A percentile compares a stretch with the other conserved stretches of the same genome.
Conservation (phyloP, 768 basidiomycete species). For the Tricholoma matsutake region DNA sequence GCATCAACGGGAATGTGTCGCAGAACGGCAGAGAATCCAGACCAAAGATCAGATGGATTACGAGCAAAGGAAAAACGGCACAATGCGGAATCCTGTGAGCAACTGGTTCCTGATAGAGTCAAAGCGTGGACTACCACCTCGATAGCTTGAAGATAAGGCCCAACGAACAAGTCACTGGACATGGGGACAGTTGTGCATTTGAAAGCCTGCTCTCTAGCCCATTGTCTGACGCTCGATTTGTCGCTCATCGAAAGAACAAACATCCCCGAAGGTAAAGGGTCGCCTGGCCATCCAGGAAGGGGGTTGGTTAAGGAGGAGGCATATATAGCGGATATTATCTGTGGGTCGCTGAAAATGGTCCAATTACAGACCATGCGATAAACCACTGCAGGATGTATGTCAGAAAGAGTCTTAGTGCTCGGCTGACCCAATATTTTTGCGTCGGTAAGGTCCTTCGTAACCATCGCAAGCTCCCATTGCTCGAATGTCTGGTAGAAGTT, state of each 20-base stretch:
- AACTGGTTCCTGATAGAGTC: not conserved
- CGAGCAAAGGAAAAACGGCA: slow-evolving; percentile 28
- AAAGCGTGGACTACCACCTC: slow-evolving; percentile 30
- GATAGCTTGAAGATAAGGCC: slow-evolving; percentile 45
- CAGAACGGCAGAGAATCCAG: slow-evolving; percentile 39
- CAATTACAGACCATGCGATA: slow-evolving; percentile 67
- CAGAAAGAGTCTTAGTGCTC: slow-evolving; percentile 29
- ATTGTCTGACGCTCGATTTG: slow-evolving; percentile 47
- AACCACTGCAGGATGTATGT: slow-evolving; percentile 46
- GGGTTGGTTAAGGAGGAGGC: slow-evolving; percentile 31
- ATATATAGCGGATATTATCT: slow-evolving; percentile 42
- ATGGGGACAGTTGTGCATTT: slow-evolving; percentile 42
- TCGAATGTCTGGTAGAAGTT: slow-evolving; percentile 64
- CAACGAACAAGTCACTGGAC: slow-evolving; percentile 41
- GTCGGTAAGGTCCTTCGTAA: slow-evolving; percentile 45
- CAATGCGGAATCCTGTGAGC: slow-evolving; percentile 8
- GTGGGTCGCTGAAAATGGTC: slow-evolving; percentile 48
- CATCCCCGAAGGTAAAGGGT: slow-evolving; percentile 58
- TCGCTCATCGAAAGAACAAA: slow-evolving; percentile 56
- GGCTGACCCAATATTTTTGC: slow-evolving; percentile 22
- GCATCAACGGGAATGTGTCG: slow-evolving; percentile 51
- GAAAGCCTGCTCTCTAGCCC: slow-evolving; percentile 51
- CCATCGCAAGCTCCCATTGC: slow-evolving; percentile 57
- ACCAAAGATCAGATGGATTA: slow-evolving; percentile 52
- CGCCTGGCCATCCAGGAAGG: slow-evolving; percentile 51